Evolutionary conservation across 305 asterid species (phyloP), one percentile per base, ranked within the genome.

Genomic region (Fraxinus xanthoxyloides): DNA sequence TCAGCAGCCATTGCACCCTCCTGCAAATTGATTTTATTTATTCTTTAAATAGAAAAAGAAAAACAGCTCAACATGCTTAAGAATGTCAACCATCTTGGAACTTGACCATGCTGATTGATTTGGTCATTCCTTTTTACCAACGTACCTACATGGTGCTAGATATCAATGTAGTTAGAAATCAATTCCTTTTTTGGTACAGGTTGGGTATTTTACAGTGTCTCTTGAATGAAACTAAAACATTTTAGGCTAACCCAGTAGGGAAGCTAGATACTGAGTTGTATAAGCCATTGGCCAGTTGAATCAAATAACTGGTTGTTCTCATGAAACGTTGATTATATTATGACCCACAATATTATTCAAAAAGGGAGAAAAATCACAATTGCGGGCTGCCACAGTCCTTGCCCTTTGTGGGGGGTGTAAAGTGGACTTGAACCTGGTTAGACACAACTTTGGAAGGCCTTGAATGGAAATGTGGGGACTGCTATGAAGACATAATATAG

Each of bases 1-100:
- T 89, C 93, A 31, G 94, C 97, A 75, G 84, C 76, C 84, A 91
- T 54, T 30, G 98, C 98, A 77, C 98, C 98, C 89, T 93, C 98
- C 98, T 93, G 91, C 69, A 89, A 83, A 72, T 61, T 19, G 75
- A 80, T 28, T 30, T 6, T 38, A 81, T 40, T 23, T 61, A 43
- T 21, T 61, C 24, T 76, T 51, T 24, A 51, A 24, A 31, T 19
- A 32, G 10, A 59, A 59, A 59, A 59, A n/a, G 28, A 59, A 59
- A 4, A 51, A 17, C 61, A 51, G 69, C 12, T 19, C 28, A 59
- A 59, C 12, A 21, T 21, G 28, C 28, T 19, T n/a, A 59, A 59
- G 13, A 59, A 59, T 59, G 69, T 59, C 69, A 2, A 59, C 30
- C 8, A 59, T 59, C 23, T 59, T 21, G 69, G 69, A 59, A 59